Conservation (phyloP, 495 filamentous ascomycete species). For the Penicillium coffeae region DNA sequence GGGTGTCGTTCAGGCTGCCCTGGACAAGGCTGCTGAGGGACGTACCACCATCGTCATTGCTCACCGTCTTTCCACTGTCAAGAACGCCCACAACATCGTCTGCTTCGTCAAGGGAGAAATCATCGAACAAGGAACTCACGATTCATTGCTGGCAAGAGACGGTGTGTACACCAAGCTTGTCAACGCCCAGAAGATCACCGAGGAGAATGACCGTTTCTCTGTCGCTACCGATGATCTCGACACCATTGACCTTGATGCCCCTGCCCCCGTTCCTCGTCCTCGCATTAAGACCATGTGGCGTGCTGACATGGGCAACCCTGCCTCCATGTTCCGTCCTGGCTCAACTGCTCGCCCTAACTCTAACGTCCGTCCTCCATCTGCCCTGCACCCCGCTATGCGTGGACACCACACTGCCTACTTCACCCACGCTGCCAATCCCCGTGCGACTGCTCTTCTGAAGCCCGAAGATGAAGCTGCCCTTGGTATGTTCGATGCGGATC, state of each 20-base stretch:
- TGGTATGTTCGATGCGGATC: slow-evolving; percentile 15
- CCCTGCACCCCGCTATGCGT: slow-evolving; percentile 2
- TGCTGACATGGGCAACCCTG: slow-evolving; percentile 16
- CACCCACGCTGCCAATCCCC: background rate
- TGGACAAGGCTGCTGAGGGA: slow-evolving; percentile 83
- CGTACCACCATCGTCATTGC: slow-evolving; percentile 96
- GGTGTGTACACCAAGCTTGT: slow-evolving; percentile 74
- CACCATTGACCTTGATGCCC: slow-evolving; percentile 7
- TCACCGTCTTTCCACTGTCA: slow-evolving; percentile 91
- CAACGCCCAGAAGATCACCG: slow-evolving; percentile 73
- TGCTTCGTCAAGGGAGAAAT: slow-evolving; percentile 82
- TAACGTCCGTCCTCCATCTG: background rate
- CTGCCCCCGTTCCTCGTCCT: background rate
- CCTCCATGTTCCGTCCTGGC: background rate
- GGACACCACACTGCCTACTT: background rate
- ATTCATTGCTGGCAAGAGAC: slow-evolving; percentile 56
- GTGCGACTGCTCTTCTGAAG: slow-evolving; percentile 1
- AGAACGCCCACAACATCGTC: slow-evolving; percentile 90
- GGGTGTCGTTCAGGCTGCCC: slow-evolving; percentile 87
- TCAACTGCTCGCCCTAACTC: background rate
- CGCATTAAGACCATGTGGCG: slow-evolving; percentile 16
- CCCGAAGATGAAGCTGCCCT: slow-evolving; percentile 15
- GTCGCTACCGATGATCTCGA: slow-evolving; percentile 32
- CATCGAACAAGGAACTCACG: slow-evolving; percentile 84
- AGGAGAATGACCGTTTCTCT: slow-evolving; percentile 54